Evolutionary conservation across 2,329 filamentous ascomycete genomes (phyloP).

Genomic region (Amauroascus verrucosus): DNA sequence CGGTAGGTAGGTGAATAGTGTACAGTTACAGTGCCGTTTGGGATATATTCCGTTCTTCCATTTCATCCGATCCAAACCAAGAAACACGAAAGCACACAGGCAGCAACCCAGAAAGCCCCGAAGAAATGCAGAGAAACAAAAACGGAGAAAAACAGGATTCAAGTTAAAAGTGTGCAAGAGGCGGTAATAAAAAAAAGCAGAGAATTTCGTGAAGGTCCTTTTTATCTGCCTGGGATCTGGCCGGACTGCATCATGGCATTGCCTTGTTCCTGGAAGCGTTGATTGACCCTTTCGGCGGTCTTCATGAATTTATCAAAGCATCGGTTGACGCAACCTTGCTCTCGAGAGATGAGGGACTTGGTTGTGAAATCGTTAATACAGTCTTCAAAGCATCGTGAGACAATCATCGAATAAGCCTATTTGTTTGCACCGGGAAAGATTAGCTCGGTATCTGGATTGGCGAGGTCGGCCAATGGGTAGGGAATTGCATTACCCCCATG

Average conservation of each 20-base stretch:
- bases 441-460: slow-evolving; percentile 11
- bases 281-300: slow-evolving; percentile 76
- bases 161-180: background rate
- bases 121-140: background rate
- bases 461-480: slow-evolving; percentile 9
- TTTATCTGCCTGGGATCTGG: slow-evolving; percentile 35
- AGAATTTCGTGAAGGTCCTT: background rate
- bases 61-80: slow-evolving; percentile 1
- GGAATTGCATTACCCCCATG: slow-evolving; percentile 62
- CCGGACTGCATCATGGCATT: slow-evolving; percentile 56
- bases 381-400: slow-evolving; percentile 73
- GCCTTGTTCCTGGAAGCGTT: slow-evolving; percentile 75
- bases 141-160: background rate
- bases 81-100: slow-evolving; percentile 1
- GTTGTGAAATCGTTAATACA: slow-evolving; percentile 98
- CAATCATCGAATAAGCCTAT: slow-evolving; percentile 55
- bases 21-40: slow-evolving; percentile 9
- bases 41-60: slow-evolving; percentile 3
- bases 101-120: background rate
- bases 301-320: slow-evolving; percentile 97
- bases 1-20: background rate
- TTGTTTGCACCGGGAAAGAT: background rate
- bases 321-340: slow-evolving; percentile 83
- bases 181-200: background rate
- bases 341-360: slow-evolving; percentile 78